Conservation (phyloP, 23 red algal genomes). For the Rhodosorus marinus region DNA sequence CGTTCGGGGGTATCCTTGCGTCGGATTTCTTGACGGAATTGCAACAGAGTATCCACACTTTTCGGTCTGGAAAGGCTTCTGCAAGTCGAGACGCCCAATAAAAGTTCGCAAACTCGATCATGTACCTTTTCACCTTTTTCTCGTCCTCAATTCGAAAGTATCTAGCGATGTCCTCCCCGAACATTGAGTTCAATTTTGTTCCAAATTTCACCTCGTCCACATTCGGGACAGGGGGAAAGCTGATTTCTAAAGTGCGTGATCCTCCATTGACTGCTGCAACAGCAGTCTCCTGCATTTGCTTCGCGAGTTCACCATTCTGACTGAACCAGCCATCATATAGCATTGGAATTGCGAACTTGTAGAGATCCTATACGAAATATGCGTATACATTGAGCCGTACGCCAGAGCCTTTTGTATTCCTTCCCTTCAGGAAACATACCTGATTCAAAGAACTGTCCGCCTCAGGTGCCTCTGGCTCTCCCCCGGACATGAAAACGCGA, state of each 20-base stretch:
- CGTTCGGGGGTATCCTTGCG: slow-evolving; percentile 8
- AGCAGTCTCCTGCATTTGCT: slow-evolving; percentile 7
- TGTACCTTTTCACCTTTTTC: slow-evolving; percentile 25
- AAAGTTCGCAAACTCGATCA: slow-evolving; percentile 33
- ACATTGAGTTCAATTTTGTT: slow-evolving; percentile 38
- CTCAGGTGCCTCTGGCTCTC: too few species aligned
- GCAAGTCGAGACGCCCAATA: slow-evolving; percentile 34
- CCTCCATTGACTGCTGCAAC: slow-evolving; percentile 7
- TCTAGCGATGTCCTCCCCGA: slow-evolving; percentile 23
- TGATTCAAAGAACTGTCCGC: too few species aligned
- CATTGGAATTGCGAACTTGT: too few species aligned
- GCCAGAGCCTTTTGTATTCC: too few species aligned
- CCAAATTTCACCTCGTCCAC: slow-evolving; percentile 50
- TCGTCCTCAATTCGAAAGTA: slow-evolving; percentile 19
- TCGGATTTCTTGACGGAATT: slow-evolving; percentile 29
- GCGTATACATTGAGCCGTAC: too few species aligned
- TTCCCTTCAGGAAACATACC: too few species aligned
- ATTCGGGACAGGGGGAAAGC: slow-evolving; percentile 53
- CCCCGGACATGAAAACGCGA: too few species aligned
- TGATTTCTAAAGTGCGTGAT: slow-evolving; percentile 18
- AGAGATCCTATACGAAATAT: too few species aligned
- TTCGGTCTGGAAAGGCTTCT: slow-evolving; percentile 2
- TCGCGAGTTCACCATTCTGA: slow-evolving; percentile 10
- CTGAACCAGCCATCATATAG: slow-evolving; percentile 58
- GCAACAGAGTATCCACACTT: slow-evolving; percentile 19